Base-by-base conservation (phyloP, 495 filamentous ascomycete species). In the Penicillium herquei region DNA sequence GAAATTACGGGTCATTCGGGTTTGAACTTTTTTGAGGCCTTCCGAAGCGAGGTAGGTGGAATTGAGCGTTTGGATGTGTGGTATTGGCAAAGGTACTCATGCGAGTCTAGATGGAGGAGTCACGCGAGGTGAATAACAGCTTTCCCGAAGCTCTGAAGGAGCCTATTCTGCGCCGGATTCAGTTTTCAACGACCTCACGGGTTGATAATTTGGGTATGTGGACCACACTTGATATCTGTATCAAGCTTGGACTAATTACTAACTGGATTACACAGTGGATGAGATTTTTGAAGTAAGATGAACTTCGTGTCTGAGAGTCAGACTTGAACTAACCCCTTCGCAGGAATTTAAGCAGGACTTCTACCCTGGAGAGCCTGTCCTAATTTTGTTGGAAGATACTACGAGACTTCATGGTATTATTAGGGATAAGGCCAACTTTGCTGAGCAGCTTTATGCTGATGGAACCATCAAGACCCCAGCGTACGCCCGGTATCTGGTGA, bases 1-100 rank as follows among this genome's bases (percentile, higher is more conserved):
- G 87, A 94, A 58, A 93, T 97, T 55, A 97, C 90, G 3, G 94
- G 94, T 34, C 92, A 96, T 70, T 95, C 92, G 30, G 88, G 88
- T 30, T 72, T 97, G 60, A 93, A 80, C n/a, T 98, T 96, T 70
- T 97, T 96, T 55, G 91, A 98, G 51, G 94, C 94, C 4, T 78
- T 92, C 13, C 84, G 89, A 67, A 96, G 92, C 70, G 95, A 98
- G 83, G 94, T 97, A 83, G 39, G 85, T 73, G 47, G 50, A 26
- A 26, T 26, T 26, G 21, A 26, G 4, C 21, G 21, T 26, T 26
- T 26, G 21, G 21, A 26, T 26, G 21, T 26, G 21, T 26, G 21
- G 21, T 26, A 26, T 26, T 26, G 54, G 51, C 30, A 30, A 11
- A 13, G 39, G 17, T 32, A 48, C 62, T 40, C 63, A 26, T 17